Conservation (phyloP, 768 basidiomycete genomes). For the Artomyces pyxidatus region DNA sequence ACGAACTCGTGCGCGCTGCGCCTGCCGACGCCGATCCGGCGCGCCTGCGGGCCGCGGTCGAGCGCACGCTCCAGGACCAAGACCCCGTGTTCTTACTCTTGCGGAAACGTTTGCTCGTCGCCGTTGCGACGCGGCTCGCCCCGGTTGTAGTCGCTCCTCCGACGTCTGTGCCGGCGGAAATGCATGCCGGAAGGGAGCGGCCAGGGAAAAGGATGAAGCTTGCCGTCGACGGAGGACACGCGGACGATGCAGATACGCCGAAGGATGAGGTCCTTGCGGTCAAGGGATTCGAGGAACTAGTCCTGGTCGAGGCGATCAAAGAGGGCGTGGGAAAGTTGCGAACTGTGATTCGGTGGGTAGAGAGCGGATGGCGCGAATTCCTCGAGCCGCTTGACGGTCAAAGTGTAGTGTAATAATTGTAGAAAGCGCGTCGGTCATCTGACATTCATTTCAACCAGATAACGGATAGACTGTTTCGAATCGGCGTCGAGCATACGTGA, state of each 20-base stretch:
- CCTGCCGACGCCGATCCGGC: conserved; percentile 37
- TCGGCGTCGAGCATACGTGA: too few relatives aligned
- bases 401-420: too few relatives aligned
- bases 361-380: conserved; percentile 45
- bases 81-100: conserved; percentile 65
- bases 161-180: conserved; percentile 3
- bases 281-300: conserved; percentile 63
- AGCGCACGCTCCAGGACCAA: conserved; percentile 48
- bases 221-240: conserved; percentile 3
- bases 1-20: conserved; percentile 56
- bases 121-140: conserved; percentile 24
- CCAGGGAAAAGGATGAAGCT: conserved; percentile 2
- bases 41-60: conserved; percentile 49
- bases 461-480: too few relatives aligned
- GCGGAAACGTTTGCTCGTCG: conserved; percentile 46
- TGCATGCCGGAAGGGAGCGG: conserved; percentile 9
- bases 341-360: conserved; percentile 43
- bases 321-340: conserved; percentile 35
- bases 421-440: too few relatives aligned
- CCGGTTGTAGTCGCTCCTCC: conserved; percentile 2
- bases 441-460: too few relatives aligned
- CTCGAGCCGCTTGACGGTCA: conserved; percentile 18
- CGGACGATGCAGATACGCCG: not conserved
- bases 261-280: conserved; percentile 23
- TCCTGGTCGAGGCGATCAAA: conserved; percentile 36